phyloP scores from a whole-genome alignment of 139 green algal species.

The Marvania coccoides region DNA sequence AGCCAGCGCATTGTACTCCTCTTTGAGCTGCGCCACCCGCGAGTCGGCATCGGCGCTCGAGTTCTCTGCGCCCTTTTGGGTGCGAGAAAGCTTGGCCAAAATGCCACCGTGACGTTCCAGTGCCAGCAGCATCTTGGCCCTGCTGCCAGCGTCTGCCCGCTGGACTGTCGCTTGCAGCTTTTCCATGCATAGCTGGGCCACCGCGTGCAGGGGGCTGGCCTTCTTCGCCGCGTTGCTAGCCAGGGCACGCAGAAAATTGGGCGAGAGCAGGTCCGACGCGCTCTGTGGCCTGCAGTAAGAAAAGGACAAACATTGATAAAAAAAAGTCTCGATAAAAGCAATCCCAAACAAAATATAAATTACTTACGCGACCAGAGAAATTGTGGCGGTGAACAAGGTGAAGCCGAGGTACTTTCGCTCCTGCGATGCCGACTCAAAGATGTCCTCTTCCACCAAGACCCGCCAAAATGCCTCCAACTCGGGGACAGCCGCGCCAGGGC shows the following conservation, averaged over 20 bases:
- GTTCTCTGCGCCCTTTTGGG: conserved; percentile 14
- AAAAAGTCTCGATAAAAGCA: not conserved
- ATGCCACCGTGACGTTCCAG: conserved; percentile 35
- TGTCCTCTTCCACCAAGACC: conserved; percentile 42
- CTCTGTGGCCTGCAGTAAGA: conserved; percentile 21
- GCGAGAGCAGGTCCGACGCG: conserved; percentile 38
- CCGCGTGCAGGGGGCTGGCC: conserved; percentile 53
- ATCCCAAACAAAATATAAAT: not conserved
- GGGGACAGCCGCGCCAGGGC: not conserved
- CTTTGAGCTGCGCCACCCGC: not conserved
- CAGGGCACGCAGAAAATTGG: conserved; percentile 41
- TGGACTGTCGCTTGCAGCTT: not conserved
- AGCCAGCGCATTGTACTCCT: not conserved
- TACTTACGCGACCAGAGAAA: conserved; percentile 15
- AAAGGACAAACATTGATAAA: not conserved
- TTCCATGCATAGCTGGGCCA: conserved; percentile 42
- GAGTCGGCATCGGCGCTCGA: not conserved
- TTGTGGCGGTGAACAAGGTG: conserved; percentile 64
- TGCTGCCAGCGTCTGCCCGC: conserved; percentile 6
- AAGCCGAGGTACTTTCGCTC: conserved; percentile 67
- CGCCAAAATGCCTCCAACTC: conserved; percentile 49
- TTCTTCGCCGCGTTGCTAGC: conserved; percentile 36
- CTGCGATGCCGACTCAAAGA: conserved; percentile 47
- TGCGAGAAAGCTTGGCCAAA: not conserved
- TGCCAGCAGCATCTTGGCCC: conserved; percentile 32